Conservation (phyloP, 2,329 filamentous ascomycete genomes). For the Tolypocladium ophioglossoides region DNA sequence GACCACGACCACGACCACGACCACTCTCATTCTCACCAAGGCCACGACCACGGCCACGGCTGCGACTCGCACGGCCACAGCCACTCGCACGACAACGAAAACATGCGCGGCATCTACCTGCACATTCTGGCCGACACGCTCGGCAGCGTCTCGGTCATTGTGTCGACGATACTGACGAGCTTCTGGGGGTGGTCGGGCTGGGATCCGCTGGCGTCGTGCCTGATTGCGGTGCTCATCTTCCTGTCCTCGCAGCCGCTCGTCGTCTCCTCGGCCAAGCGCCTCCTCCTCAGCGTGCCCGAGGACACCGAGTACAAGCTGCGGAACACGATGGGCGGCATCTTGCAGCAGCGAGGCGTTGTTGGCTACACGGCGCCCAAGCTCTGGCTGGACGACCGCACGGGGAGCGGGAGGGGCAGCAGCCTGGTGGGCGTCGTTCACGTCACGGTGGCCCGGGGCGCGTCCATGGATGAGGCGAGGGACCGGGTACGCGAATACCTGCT, state of each 20-base stretch:
- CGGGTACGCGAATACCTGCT: conserved; percentile 63
- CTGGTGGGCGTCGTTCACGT: conserved; percentile 82
- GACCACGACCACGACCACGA: conserved; percentile 33
- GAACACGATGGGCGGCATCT: conserved; percentile 74
- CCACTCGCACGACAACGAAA: conserved; percentile 67
- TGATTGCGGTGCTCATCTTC: conserved; percentile 90
- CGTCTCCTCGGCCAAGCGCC: conserved; percentile 67
- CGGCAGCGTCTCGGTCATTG: conserved; percentile 87
- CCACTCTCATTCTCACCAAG: conserved; percentile 13
- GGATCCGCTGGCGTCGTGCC: conserved; percentile 86
- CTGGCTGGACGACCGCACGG: conserved; percentile 69
- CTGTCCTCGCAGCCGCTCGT: conserved; percentile 86
- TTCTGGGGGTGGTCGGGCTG: conserved; percentile 86
- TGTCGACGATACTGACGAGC: conserved; percentile 80
- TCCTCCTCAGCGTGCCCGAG: conserved; percentile 77
- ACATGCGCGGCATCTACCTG: conserved; percentile 95
- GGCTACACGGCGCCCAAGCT: conserved; percentile 83
- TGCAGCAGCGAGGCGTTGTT: conserved; percentile 71
- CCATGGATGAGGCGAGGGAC: conserved; percentile 74
- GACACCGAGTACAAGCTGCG: conserved; percentile 81
- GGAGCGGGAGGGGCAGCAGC: conserved; percentile 32
- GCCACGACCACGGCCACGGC: conserved; percentile 17
- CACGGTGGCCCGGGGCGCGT: conserved; percentile 58
- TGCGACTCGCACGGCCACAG: conserved; percentile 39
- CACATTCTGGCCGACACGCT: conserved; percentile 93